Base-by-base conservation (phyloP, 345 rosid genomes). In the Crucihimalaya himalaica region DNA sequence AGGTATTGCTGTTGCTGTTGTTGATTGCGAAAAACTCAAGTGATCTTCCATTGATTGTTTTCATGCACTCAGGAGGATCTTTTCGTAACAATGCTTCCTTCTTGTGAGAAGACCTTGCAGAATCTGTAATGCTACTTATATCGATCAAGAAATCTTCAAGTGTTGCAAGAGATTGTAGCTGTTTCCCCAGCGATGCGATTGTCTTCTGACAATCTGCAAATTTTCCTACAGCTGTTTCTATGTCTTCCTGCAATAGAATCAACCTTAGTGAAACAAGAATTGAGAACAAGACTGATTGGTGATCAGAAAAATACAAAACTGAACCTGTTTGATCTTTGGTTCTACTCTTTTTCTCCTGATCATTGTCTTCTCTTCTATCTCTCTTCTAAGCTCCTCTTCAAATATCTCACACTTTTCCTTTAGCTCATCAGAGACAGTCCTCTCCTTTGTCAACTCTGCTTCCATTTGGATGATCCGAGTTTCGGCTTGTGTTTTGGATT, bases 121-220 rank as follows among this genome's bases (percentile, higher is more conserved):
- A 60, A 60, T 21, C 69, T 63, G 55, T 59, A 64, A 89, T 73
- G 83, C 83, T 80, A 2, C 80, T 68, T 47, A 93, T 87, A 82
- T 88, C 97, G 3, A 88, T 80, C 76, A 94, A 83, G 85, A 94
- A 91, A 70, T 94, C 98, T 72, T 94, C 97, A 3, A 89, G 81
- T 19, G 97, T 91, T 67, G 97, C 97, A 52, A 94, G 89, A 71
- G 97, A 94, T 45, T 88, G 87, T 37, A 94, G 78, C 77, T 91
- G 96, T 74, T 87, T 83, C 66, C 95, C 92, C 13, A 94, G 82
- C 29, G 98, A 89, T 20, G 87, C 88, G 73, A 94, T 94, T 29
- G 97, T 94, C 72, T 87, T 88, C 84, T 91, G 98, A 83, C 98
- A 94, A 34, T 89, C 96, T 0, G 90, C 88, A 16, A 91, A 91